Evolutionary conservation across 192 early-diverging fungal genomes (phyloP), one percentile per base, ranked within the genome.

Genomic region (Lunasporangiospora selenospora): DNA sequence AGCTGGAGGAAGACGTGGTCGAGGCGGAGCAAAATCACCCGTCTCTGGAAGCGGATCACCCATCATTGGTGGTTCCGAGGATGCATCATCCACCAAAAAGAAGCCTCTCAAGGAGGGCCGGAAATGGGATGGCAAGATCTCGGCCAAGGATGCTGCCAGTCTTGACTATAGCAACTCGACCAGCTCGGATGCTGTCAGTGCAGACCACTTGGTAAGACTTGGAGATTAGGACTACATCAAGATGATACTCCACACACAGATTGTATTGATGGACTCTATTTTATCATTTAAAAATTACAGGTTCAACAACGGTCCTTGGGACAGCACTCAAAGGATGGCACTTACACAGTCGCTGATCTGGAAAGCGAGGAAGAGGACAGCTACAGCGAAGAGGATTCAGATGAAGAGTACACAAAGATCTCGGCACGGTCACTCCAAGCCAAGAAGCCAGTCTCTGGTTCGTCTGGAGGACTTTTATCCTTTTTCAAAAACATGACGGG

Each of bases 331-430:
- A 78, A 81, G 21, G 87, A 92, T 45, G 91, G 91, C 10, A 62
- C 81, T n/a, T 93, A 94, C 58, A 87, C 89, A 47, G 91, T 93
- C 10, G 81, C 85, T 16, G 93, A 95, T 57, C 75, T 93, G 11
- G 78, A 81, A 36, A 79, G 73, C 13, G 80, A 81, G 6, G 83
- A 79, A 16, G 81, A 84, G 3, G 81, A 82, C 3, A 83, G 75
- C 16, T 84, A 83, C 16, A 90, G 86, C 21, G 79, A 80, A n/a
- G 65, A 77, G 48, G 83, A 76, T n/a, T 75, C 71, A 6, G 81
- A 80, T 19, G 69, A 81, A n/a, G 71, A 81, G 56, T 63, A 80
- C 39, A 61, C 61, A 31, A 50, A 76, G 54, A 58, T 54, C 44
- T 66, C 64, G 27, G 61, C 44, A 7, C 48, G 49, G 31, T 60